These are phyloP conservation scores for Pneumocystis canis DNA, from an alignment of 1,139 yeast genomes.

Conservation along the genomic window DNA sequence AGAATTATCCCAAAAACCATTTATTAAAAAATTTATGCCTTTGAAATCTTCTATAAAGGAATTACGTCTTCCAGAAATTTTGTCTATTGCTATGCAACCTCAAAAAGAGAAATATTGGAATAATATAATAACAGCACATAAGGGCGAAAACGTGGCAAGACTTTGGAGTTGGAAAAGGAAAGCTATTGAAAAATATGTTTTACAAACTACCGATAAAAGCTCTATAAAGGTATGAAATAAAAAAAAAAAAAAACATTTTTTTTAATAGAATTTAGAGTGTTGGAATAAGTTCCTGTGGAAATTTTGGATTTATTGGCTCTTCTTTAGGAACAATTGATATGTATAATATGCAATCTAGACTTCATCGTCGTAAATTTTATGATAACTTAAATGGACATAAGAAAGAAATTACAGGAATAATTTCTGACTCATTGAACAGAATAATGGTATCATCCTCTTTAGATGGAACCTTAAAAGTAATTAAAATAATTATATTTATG, in stretches of 20 bases:
- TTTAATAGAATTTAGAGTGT: slow-evolving; percentile 25
- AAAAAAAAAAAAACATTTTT: not conserved
- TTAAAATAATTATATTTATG: not conserved
- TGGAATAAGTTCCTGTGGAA: slow-evolving; percentile 81
- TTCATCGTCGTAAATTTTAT: slow-evolving; percentile 42
- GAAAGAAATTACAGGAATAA: slow-evolving; percentile 74
- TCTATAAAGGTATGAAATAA: slow-evolving; percentile 45
- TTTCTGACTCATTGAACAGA: slow-evolving; percentile 78
- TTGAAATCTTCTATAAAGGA: slow-evolving; percentile 42
- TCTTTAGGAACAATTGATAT: slow-evolving; percentile 76
- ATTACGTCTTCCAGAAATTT: slow-evolving; percentile 59
- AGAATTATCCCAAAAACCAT: slow-evolving; percentile 65
- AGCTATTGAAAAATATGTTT: slow-evolving; percentile 60
- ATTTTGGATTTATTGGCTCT: slow-evolving; percentile 89
- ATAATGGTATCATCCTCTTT: slow-evolving; percentile 75
- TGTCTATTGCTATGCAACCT: slow-evolving; percentile 56
- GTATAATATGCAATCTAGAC: slow-evolving; percentile 83
- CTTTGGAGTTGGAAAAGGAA: slow-evolving; percentile 83
- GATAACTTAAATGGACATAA: slow-evolving; percentile 32
- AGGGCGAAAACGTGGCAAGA: slow-evolving; percentile 68
- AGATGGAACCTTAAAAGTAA: slow-evolving; percentile 63
- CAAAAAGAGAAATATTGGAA: slow-evolving; percentile 91
- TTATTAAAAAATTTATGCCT: slow-evolving; percentile 32
- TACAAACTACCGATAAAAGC: slow-evolving; percentile 65
- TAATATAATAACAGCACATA: slow-evolving; percentile 81